phyloP scores from a whole-genome alignment of 495 filamentous ascomycete genomes.

The Penicillium psychrofluorescens region DNA sequence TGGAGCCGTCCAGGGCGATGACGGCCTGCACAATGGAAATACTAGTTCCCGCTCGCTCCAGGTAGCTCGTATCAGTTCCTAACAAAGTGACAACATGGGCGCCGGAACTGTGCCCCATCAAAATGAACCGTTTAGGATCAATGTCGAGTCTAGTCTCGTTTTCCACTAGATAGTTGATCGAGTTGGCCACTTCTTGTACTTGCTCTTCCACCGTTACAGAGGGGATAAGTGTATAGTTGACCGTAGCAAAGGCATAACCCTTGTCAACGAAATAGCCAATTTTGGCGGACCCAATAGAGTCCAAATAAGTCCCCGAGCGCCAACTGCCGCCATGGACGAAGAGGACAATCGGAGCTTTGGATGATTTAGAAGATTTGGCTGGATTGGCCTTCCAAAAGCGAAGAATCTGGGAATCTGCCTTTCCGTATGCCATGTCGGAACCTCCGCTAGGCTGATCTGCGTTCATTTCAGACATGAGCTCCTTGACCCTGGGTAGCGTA shows the following conservation, averaged over 20 bases:
- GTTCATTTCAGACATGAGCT: too few relatives aligned
- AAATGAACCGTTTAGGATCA: too few relatives aligned
- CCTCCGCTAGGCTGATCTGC: too few relatives aligned
- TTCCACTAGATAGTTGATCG: background rate
- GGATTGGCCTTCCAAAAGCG: too few relatives aligned
- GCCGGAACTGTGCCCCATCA: too few relatives aligned
- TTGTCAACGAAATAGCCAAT: background rate
- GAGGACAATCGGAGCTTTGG: background rate
- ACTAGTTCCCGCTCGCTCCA: too few relatives aligned
- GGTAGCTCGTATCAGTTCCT: too few relatives aligned
- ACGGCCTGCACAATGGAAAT: background rate
- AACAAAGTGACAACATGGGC: too few relatives aligned
- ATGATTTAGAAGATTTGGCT: background rate
- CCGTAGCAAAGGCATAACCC: background rate
- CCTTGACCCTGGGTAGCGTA: too few relatives aligned
- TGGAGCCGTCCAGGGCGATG: background rate
- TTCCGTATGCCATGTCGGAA: too few relatives aligned
- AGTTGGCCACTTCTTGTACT: background rate
- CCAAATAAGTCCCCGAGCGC: background rate
- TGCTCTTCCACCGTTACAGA: background rate
- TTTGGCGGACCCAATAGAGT: background rate
- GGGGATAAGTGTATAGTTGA: background rate
- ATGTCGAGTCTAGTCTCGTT: background rate
- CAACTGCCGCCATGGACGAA: constrained; percentile 1
- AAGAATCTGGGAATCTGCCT: too few relatives aligned